These are phyloP conservation scores for Annulohypoxylon maeteangense DNA, from an alignment of 495 filamentous ascomycete genomes.

Conservation along the genomic window DNA sequence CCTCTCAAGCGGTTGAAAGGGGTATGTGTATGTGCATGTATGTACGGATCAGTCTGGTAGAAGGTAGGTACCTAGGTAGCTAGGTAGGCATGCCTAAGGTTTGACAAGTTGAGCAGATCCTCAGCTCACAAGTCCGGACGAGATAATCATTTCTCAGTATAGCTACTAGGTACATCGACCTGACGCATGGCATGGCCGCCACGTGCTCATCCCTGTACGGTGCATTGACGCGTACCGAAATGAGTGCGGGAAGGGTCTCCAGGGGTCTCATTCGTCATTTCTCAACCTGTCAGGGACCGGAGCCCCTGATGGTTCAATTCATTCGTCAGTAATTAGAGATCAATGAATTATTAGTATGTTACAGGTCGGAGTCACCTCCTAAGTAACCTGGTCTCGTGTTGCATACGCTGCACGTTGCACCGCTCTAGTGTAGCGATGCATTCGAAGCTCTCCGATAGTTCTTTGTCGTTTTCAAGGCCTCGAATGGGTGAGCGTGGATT, in stretches of 20 bases:
- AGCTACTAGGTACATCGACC: too few species aligned
- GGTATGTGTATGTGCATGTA: too few species aligned
- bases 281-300: conserved; percentile 2
- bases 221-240: background rate
- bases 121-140: background rate
- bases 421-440: background rate
- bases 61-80: too few species aligned
- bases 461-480: background rate
- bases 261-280: conserved; percentile 6
- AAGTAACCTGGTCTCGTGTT: background rate
- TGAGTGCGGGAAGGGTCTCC: background rate
- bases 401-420: background rate
- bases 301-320: background rate
- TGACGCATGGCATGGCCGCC: conserved; percentile 4
- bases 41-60: too few species aligned
- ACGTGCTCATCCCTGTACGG: conserved; percentile 8
- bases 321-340: background rate
- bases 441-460: background rate
- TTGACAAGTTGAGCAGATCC: background rate
- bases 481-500: background rate
- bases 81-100: background rate
- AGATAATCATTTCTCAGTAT: background rate
- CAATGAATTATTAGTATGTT: background rate
- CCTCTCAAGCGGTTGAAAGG: background rate
- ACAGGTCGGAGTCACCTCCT: background rate